A percentile compares a stretch with the other conserved stretches of the same genome.
Evolutionary conservation across 305 asterid genomes (phyloP).

Genomic region (Fraxinus sp.): DNA sequence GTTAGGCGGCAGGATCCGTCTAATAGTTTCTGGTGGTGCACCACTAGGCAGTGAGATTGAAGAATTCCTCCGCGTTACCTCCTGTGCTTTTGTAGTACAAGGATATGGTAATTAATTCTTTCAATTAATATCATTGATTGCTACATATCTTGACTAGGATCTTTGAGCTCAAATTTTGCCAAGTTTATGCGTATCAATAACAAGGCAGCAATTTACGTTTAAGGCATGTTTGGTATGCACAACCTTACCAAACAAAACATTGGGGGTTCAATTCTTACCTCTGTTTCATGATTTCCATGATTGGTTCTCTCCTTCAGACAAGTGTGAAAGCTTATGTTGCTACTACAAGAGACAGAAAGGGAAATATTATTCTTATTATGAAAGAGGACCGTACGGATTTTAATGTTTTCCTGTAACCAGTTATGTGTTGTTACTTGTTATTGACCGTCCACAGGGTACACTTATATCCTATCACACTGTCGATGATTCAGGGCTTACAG

Average conservation of each 20-base stretch:
- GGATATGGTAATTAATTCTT: conserved; percentile 70
- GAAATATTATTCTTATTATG: not conserved
- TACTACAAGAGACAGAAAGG: not conserved
- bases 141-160: not conserved
- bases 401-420: not conserved
- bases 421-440: not conserved
- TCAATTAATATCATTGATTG: not conserved
- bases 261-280: not conserved
- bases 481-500: conserved; percentile 70
- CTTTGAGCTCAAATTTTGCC: not conserved
- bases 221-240: not conserved
- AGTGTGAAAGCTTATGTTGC: not conserved
- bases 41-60: conserved; percentile 87
- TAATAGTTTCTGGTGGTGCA: conserved; percentile 93
- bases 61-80: conserved; percentile 87
- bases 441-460: not conserved
- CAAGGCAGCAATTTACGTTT: not conserved
- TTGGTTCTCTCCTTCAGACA: not conserved
- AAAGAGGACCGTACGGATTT: not conserved
- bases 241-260: not conserved
- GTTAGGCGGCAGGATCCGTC: conserved; percentile 88
- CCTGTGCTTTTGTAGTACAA: conserved; percentile 90
- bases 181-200: not conserved
- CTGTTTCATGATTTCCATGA: not conserved
- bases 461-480: conserved; percentile 11